Evolutionary conservation across 2,329 filamentous ascomycete genomes (phyloP), one percentile per base, ranked within the genome.

Genomic region (Pseudogymnoascus sp.): DNA sequence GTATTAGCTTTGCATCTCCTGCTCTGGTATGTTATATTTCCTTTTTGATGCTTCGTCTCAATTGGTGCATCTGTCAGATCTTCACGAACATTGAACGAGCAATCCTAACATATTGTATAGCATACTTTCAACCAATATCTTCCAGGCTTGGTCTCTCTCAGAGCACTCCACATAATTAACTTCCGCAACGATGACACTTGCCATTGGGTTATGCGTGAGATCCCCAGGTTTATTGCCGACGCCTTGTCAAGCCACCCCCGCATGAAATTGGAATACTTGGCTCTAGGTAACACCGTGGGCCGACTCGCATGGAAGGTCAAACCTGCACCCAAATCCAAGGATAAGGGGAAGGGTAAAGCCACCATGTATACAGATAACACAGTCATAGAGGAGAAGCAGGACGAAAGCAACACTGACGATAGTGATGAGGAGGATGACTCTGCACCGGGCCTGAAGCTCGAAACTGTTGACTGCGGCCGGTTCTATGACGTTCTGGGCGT

Each of bases 101-200:
- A 67, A 56, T 56, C 14, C 63, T 61, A 28, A 59, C 14, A 43
- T n/a, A 28, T 56, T 16, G 14, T 59, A 38, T 21, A 86, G 84
- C 85, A 87, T 70, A 77, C 76, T 1, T 79, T 87, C 53, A 78
- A 86, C 71, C 83, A 84, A 68, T 77, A 80, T 62, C 75, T 86
- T 42, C 69, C 77, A 1, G 77, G 77, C 1, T 70, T 84, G 4
- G 68, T 70, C 12, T 80, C 75, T 11, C 79, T 87, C 4, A 78
- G 79, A 12, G 84, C 83, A 3, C 75, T 87, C 31, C 82, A 86
- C 64, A 79, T 85, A 14, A 72, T 83, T 40, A 77, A 76, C 36
- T 81, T 86, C 64, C 78, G 81, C 16, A 81, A 79, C 64, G 80
- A 83, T 34, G 82, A 85, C 66, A 81, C 80, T 0, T 86, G 83